Percentiles rank a stretch among this genome's conserved stretches.
These are phyloP conservation scores for Zymoseptoria pseudotritici DNA, from an alignment of 2,329 filamentous ascomycete genomes.

Conservation along the genomic window DNA sequence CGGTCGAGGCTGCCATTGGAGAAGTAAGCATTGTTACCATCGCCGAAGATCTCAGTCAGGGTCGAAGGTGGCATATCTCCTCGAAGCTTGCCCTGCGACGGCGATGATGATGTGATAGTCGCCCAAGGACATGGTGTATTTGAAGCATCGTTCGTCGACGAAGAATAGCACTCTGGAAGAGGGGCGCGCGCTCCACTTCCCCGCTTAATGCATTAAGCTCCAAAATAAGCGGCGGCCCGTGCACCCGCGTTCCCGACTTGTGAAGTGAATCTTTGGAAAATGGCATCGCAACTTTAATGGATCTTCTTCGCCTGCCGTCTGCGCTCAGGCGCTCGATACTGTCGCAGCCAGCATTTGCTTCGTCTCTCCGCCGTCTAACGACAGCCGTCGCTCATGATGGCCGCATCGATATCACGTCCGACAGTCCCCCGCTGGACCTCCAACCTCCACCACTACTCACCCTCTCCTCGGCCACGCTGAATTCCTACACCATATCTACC, in stretches of 20 bases:
- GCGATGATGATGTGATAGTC: neutral
- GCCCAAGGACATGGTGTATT: neutral
- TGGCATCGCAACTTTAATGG: slow-evolving; percentile 12
- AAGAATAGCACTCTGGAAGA: neutral
- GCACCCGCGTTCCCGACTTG: neutral
- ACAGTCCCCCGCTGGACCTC: neutral
- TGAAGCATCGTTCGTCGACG: neutral
- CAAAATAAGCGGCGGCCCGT: neutral
- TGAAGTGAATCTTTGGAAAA: neutral
- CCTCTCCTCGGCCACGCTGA: slow-evolving; percentile 24
- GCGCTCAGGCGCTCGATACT: slow-evolving; percentile 16
- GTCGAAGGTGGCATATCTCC: slow-evolving; percentile 9
- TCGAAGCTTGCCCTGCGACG: neutral
- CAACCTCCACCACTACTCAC: slow-evolving; percentile 18
- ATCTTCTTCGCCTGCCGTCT: slow-evolving; percentile 22
- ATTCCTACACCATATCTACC: slow-evolving; percentile 26
- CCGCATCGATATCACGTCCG: neutral
- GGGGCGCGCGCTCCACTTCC: neutral
- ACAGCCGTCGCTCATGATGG: slow-evolving; percentile 3
- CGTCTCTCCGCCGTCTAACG: neutral
- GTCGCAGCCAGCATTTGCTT: neutral
- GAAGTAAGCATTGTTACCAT: slow-evolving; percentile 17
- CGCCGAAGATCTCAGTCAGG: slow-evolving; percentile 13
- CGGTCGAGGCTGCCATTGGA: slow-evolving; percentile 13
- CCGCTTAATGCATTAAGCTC: neutral